These are phyloP conservation scores for Wallacemonas rigidus DNA, from an alignment of 208 protist species.

Conservation along the genomic window DNA sequence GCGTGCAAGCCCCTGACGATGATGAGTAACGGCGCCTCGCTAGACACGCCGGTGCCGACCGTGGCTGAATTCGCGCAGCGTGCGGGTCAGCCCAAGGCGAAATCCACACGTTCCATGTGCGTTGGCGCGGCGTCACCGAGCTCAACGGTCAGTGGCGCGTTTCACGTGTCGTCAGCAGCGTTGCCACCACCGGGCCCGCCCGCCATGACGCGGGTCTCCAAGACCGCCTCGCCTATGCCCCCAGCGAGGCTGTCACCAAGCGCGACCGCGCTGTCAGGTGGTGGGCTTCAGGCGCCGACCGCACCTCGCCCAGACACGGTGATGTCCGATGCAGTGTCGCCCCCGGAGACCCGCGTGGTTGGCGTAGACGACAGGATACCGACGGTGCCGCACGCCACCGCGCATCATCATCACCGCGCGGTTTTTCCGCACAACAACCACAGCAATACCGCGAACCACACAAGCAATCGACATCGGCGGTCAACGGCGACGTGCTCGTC, in stretches of 20 bases:
- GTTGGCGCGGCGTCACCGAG: neutral
- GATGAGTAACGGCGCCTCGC: conserved; percentile 25
- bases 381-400: no score
- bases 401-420: neutral
- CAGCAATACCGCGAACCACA: neutral
- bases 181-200: conserved; percentile 3
- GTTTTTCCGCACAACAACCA: conserved; percentile 5
- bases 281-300: no score
- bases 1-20: neutral
- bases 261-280: no score
- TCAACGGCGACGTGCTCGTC: neutral
- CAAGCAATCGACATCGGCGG: neutral
- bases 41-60: conserved; percentile 19
- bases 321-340: no score
- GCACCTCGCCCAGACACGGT: no score
- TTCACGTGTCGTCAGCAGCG: neutral
- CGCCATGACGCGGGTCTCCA: neutral
- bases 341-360: no score
- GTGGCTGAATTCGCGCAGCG: conserved; percentile 15
- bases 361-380: no score
- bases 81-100: neutral
- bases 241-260: neutral
- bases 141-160: neutral
- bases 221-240: neutral
- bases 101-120: neutral